Conservation (phyloP, 2,329 filamentous ascomycete species). For the Beauveria bassiana region DNA sequence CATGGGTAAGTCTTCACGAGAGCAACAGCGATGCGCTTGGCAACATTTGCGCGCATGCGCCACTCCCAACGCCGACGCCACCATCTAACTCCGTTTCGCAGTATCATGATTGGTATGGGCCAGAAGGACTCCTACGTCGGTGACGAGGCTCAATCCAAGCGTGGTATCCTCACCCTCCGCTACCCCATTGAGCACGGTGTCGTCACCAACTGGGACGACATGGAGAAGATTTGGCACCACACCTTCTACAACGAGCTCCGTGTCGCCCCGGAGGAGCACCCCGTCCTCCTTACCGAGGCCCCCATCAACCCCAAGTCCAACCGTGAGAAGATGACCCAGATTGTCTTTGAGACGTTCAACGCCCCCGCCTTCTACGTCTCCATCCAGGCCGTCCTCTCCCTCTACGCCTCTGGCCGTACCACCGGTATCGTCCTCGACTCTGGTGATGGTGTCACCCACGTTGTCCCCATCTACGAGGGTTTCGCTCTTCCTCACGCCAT, state of each 20-base stretch:
- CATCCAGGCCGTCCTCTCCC: slow-evolving; percentile 97
- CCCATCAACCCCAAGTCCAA: slow-evolving; percentile 99
- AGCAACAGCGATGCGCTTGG: not conserved
- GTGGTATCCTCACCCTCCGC: slow-evolving; percentile 99
- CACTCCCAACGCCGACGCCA: slow-evolving; percentile 11
- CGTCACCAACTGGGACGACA: slow-evolving; percentile 99
- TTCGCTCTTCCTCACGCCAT: slow-evolving; percentile 99
- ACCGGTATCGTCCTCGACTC: slow-evolving; percentile 99
- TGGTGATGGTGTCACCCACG: slow-evolving; percentile 99
- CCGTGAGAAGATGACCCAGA: slow-evolving; percentile 99
- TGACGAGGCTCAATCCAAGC: slow-evolving; percentile 99
- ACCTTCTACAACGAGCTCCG: slow-evolving; percentile 99
- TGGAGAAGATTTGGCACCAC: slow-evolving; percentile 99
- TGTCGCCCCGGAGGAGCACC: slow-evolving; percentile 99
- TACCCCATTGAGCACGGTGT: slow-evolving; percentile 99
- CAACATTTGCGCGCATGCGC: not conserved
- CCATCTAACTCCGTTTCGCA: slow-evolving; percentile 28
- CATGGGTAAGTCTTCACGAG: slow-evolving; percentile 1
- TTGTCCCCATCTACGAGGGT: slow-evolving; percentile 99
- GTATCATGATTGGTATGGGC: slow-evolving; percentile 99
- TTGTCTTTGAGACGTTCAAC: slow-evolving; percentile 99
- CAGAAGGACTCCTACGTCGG: slow-evolving; percentile 99
- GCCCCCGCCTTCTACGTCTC: slow-evolving; percentile 99
- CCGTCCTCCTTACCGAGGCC: slow-evolving; percentile 96
- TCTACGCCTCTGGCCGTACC: slow-evolving; percentile 99